Evolutionary conservation across 2,329 filamentous ascomycete species (phyloP), one percentile per base, ranked within the genome.

Genomic region (Ceratocystis smalleyi): DNA sequence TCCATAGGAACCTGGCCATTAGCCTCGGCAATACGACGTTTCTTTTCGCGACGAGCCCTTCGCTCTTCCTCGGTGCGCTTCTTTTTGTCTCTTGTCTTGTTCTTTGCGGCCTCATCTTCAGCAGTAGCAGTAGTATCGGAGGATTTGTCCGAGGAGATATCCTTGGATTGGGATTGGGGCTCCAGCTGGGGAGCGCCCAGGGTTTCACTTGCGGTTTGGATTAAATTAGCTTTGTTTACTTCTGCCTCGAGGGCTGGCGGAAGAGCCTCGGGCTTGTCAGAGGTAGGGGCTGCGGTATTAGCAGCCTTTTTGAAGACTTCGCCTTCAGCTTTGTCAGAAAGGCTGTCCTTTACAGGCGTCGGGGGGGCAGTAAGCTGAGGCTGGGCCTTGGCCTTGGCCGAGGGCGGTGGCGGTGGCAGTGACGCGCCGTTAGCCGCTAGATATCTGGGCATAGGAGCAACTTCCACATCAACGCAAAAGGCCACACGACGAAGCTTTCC

Each of bases 401-500:
- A 45, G 22, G 22, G 30, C n/a, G 51, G 61, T 22, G 30, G 61
- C 8, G 40, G 24, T 22, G 30, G 61, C 8, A 24, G 24, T 22
- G 12, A 51, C 2, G 22, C 22, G 17, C 78, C 78, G 2, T 94
- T 88, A 15, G 78, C 75, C 19, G 54, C 8, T 19, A 59, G 35
- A 69, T 95, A 94, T 69, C 83, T 85, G 27, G 91, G 89, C 71
- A 89, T 85, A 0, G 91, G 89, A 2, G 92, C 92, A 71, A 99
- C 95, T 73, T 99, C 94, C 3, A 99, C 91, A 71, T 99, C 94
- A 2, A 99, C 94, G 69, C 89, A 96, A 71, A 99, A 99, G 0
- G 92, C 88, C 0, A 99, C 94, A 63, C 91, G 84, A 63, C 90
- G 83, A 66, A 99, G 75, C 72, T 94, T 96, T 60, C 83, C 83